Base-by-base conservation (phyloP, 2,329 filamentous ascomycete genomes). In the Botryotinia convoluta region DNA sequence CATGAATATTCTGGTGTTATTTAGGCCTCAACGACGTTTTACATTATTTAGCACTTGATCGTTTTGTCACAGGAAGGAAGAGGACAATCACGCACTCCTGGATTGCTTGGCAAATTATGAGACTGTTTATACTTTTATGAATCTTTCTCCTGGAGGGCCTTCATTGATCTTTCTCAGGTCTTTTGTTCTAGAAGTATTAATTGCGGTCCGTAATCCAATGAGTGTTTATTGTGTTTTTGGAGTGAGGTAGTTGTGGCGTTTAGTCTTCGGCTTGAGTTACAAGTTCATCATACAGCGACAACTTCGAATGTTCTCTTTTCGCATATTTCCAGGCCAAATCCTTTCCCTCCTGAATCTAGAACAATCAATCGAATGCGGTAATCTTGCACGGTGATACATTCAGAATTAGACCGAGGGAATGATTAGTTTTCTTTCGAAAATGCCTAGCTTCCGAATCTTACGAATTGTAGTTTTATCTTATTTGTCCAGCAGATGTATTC, bases 121-220 rank as follows among this genome's bases (percentile, higher is more conserved):
- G 48, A 51, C 26, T n/a, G 22, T 14, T 12, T 14, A 14, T 14
- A n/a, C 26, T 51, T 51, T 51, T 26, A n/a, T 14, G 26, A 51
- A 0, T 6, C 0, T 3, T 6, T 51, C 4, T n/a, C 26, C 26
- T n/a, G 12, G 26, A 14, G 26, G 12, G 26, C 48, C 4, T n/a
- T 51, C 26, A 51, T n/a, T 1, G 7, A n/a, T n/a, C 48, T 14
- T 5, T 51, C 26, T n/a, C 14, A 18, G 9, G 0, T 12, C 26
- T 14, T 26, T 20, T 1, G 45, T 4, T 16, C 12, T 51, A 3
- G 26, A n/a, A 51, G 1, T 14, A 6, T n/a, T 12, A 51, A 51
- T 14, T 51, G 4, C 4, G 10, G 7, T n/a, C 9, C 4, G 10
- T 51, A 7, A 9, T n/a, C 26, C 26, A 14, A 14, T 7, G 12